Evolutionary conservation across 495 filamentous ascomycete species (phyloP).

Genomic region (Hyaloscypha hepaticicola): DNA sequence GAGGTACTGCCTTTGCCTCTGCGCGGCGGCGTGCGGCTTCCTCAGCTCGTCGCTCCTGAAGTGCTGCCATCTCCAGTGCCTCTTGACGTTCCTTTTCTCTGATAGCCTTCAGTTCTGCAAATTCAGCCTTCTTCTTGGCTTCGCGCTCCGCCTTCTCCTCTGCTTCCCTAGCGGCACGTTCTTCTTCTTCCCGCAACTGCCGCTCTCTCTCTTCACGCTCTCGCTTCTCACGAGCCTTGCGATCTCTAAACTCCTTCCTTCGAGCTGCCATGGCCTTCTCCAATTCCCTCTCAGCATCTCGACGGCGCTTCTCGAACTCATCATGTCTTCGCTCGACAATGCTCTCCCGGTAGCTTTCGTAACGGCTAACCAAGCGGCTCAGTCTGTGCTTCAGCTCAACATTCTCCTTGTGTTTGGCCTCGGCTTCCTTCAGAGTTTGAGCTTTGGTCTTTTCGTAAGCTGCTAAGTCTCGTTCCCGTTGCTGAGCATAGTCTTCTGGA

Average conservation of each 20-base stretch:
- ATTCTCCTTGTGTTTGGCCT: slow-evolving; percentile 85
- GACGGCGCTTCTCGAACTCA: slow-evolving; percentile 91
- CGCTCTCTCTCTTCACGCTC: slow-evolving; percentile 82
- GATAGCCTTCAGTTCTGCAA: slow-evolving; percentile 75
- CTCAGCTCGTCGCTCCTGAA: slow-evolving; percentile 52
- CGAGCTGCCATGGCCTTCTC: slow-evolving; percentile 85
- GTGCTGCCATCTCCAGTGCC: slow-evolving; percentile 45
- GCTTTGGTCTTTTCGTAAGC: slow-evolving; percentile 76
- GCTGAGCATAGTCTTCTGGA: slow-evolving; percentile 77
- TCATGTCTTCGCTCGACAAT: slow-evolving; percentile 84
- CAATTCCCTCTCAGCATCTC: slow-evolving; percentile 83
- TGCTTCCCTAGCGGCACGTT: slow-evolving; percentile 73
- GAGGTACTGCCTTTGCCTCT: slow-evolving; percentile 46
- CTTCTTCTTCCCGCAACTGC: slow-evolving; percentile 75
- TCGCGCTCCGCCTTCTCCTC: slow-evolving; percentile 75
- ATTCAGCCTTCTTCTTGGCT: slow-evolving; percentile 58
- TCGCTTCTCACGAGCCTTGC: slow-evolving; percentile 68
- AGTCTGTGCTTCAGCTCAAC: slow-evolving; percentile 91
- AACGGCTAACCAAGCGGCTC: slow-evolving; percentile 71
- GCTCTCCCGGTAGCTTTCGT: slow-evolving; percentile 76
- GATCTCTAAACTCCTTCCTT: slow-evolving; percentile 78
- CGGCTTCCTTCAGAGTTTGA: slow-evolving; percentile 73
- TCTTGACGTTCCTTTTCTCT: slow-evolving; percentile 80
- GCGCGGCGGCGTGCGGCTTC: slow-evolving; percentile 52
- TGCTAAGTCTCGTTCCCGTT: slow-evolving; percentile 76